Base-by-base conservation (phyloP, 306 rosid species). In the Hippophae tibetana region DNA sequence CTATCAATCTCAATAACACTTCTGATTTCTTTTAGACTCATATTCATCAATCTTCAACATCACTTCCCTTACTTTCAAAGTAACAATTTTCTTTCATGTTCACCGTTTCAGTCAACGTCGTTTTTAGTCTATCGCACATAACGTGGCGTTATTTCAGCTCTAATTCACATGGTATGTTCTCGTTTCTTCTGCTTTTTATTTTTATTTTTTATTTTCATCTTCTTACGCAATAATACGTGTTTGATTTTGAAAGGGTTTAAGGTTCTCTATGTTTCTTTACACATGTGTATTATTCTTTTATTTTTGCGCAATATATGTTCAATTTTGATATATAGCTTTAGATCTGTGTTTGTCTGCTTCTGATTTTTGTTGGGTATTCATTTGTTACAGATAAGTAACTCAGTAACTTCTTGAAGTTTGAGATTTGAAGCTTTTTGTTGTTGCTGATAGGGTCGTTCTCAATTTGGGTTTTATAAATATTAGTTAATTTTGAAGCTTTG, bases 321-420 rank as follows among this genome's bases (percentile, higher is more conserved):
- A 38, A 40, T 48, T 49, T 44, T 57, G 57, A 56, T 45, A 47
- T 61, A 9, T 70, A 18, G 47, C 53, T 48, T 40, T 55, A 76
- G 84, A 76, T 82, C 78, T 69, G 53, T 44, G 23, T 13, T 10
- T 57, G 63, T 46, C 10, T 42, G 49, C 54, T 66, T 52, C 12
- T 63, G 54, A 12, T 31, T 18, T 6, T 10, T 5, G 38, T 46
- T 60, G 66, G 61, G 47, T 71, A 54, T 23, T 48, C 52, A 10
- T 26, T 58, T 5, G 44, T 62, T 43, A 46, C 60, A 54, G 60
- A 50, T 43, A 63, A 12, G 60, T 44, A 45, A 44, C 44, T n/a
- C 23, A 1, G 23, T 18, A 18, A 18, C 23, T 0, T 44, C 31
- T 3, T 26, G 42, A 52, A 53, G 42, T 69, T 55, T 54, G 70